Percentiles rank a stretch among this genome's conserved stretches.
phyloP scores from a whole-genome alignment of 1,139 yeast species.

The Pichiaceae sp. region DNA sequence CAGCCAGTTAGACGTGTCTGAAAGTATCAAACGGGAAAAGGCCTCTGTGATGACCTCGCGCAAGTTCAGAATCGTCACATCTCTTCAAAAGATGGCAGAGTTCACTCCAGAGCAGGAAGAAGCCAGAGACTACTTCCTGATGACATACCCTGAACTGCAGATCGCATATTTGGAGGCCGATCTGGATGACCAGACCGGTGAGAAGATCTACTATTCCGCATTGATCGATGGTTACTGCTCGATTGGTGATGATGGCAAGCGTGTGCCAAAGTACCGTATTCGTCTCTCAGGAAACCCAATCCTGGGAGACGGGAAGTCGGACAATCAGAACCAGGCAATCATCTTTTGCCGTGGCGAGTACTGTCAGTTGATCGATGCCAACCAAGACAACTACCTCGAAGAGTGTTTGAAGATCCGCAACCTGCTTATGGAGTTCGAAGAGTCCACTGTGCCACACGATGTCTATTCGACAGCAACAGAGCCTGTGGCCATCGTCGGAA shows the following conservation, averaged over 20 bases:
- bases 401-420: slow-evolving; percentile 48
- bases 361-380: slow-evolving; percentile 46
- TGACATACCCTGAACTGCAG: slow-evolving; percentile 53
- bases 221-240: slow-evolving; percentile 49
- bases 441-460: slow-evolving; percentile 27
- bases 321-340: slow-evolving; percentile 45
- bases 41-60: slow-evolving; percentile 44
- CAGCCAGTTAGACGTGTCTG: not conserved
- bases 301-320: slow-evolving; percentile 50
- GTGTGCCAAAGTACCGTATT: slow-evolving; percentile 33
- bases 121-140: slow-evolving; percentile 47
- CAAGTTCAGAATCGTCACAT: slow-evolving; percentile 60
- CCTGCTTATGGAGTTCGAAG: slow-evolving; percentile 44
- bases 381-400: slow-evolving; percentile 48
- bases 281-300: slow-evolving; percentile 46
- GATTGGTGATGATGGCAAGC: slow-evolving; percentile 24
- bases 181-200: slow-evolving; percentile 26
- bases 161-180: slow-evolving; percentile 54
- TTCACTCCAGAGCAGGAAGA: slow-evolving; percentile 45
- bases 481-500: slow-evolving; percentile 48
- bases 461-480: slow-evolving; percentile 13
- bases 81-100: slow-evolving; percentile 57
- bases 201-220: slow-evolving; percentile 48
- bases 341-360: slow-evolving; percentile 47
- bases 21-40: slow-evolving; percentile 25